phyloP scores from a whole-genome alignment of 2,329 filamentous ascomycete genomes.

The Colletotrichum lini region DNA sequence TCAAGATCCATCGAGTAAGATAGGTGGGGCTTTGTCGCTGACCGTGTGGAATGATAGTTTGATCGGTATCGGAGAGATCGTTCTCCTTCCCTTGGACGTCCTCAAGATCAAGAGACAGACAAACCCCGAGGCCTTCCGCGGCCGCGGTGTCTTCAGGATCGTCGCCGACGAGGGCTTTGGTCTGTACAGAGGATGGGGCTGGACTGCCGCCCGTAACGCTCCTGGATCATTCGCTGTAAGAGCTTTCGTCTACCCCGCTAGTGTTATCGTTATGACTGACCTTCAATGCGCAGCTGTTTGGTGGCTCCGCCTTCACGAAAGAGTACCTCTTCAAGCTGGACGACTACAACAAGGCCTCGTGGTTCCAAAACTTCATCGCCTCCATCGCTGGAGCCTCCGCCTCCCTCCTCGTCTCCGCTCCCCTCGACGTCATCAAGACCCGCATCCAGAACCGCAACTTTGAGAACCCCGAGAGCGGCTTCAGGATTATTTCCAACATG shows the following conservation, averaged over 20 bases:
- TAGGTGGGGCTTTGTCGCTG: slow-evolving; percentile 4
- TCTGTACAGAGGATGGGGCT: slow-evolving; percentile 95
- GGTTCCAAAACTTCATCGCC: slow-evolving; percentile 97
- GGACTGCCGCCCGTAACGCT: slow-evolving; percentile 97
- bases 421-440: slow-evolving; percentile 97
- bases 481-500: slow-evolving; percentile 94
- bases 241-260: slow-evolving; percentile 43
- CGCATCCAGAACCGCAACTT: slow-evolving; percentile 99
- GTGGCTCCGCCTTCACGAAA: slow-evolving; percentile 97
- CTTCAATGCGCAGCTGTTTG: slow-evolving; percentile 79
- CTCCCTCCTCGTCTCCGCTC: slow-evolving; percentile 95
- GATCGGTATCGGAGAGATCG: slow-evolving; percentile 97
- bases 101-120: slow-evolving; percentile 99
- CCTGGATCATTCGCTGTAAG: slow-evolving; percentile 95
- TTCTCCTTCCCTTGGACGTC: slow-evolving; percentile 94
- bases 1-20: not conserved
- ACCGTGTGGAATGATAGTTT: slow-evolving; percentile 67
- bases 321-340: slow-evolving; percentile 91
- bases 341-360: slow-evolving; percentile 96
- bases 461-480: slow-evolving; percentile 95
- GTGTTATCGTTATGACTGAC: slow-evolving; percentile 13
- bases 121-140: slow-evolving; percentile 97
- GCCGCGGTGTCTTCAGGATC: slow-evolving; percentile 91
- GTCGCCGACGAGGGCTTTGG: slow-evolving; percentile 95
- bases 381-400: slow-evolving; percentile 96